phyloP scores from a whole-genome alignment of 139 green algal genomes.

The Closterium sp. region DNA sequence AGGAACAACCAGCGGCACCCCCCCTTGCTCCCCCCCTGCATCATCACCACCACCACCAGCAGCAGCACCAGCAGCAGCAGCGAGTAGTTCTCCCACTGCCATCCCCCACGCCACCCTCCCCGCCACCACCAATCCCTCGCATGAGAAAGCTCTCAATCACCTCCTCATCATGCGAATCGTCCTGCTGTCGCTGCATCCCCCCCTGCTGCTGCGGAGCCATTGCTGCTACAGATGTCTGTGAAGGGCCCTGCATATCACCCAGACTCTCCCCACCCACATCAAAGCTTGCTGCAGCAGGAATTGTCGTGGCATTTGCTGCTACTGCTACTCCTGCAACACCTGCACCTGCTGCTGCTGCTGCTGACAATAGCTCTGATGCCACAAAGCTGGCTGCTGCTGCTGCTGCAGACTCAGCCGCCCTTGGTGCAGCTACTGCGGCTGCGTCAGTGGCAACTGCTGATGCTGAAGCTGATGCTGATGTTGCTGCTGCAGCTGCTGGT shows the following conservation, averaged over 20 bases:
- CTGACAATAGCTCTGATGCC: not conserved
- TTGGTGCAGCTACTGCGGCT: not conserved
- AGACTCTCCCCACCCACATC: not conserved
- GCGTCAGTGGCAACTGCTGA: not conserved
- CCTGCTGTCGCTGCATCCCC: not conserved
- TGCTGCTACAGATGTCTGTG: not conserved
- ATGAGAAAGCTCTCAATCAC: not conserved
- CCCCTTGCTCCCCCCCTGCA: not conserved
- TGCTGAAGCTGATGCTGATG: not conserved
- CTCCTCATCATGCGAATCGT: not conserved
- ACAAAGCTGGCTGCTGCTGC: not conserved
- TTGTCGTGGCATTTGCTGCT: not conserved
- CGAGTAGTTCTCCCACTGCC: not conserved
- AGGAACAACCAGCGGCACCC: not conserved
- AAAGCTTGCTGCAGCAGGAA: not conserved
- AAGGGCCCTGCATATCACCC: not conserved
- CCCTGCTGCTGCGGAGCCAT: not conserved
- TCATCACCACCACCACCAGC: not conserved
- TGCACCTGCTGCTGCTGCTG: not conserved
- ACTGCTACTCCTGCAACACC: not conserved
- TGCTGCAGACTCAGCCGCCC: no score
- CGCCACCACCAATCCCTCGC: not conserved
- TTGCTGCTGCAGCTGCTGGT: slow-evolving; percentile 1
- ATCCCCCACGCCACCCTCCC: not conserved
- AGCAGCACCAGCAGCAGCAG: not conserved